Evolutionary conservation across 2,329 filamentous ascomycete genomes (phyloP).

Genomic region (Curvularia sp.): DNA sequence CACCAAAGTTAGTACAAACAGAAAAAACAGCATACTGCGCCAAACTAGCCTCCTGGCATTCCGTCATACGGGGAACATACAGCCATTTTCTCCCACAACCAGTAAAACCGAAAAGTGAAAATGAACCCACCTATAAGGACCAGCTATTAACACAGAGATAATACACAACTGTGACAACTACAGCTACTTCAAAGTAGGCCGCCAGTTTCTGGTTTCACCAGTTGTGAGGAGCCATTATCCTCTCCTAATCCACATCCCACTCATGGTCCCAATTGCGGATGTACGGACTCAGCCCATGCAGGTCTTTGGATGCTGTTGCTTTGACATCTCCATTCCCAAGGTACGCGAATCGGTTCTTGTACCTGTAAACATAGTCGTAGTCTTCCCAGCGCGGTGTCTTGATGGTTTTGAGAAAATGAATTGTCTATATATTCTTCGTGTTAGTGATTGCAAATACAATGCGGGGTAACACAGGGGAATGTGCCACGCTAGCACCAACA

Average conservation of each 20-base stretch:
- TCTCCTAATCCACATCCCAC: slow-evolving; percentile 53
- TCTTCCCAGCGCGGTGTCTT: slow-evolving; percentile 54
- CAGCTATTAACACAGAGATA: no score
- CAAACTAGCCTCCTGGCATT: not conserved
- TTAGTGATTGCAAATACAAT: slow-evolving; percentile 26
- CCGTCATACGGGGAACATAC: not conserved
- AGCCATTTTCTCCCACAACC: no score
- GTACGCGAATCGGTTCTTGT: slow-evolving; percentile 44
- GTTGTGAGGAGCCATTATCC: no score
- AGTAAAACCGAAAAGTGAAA: no score
- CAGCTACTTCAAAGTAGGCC: no score
- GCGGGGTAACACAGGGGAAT: slow-evolving; percentile 9
- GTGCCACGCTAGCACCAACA: not conserved
- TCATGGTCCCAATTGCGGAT: slow-evolving; percentile 55
- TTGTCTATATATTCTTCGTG: slow-evolving; percentile 39
- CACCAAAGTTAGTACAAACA: not conserved
- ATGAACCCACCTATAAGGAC: no score
- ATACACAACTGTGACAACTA: no score
- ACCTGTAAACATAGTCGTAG: slow-evolving; percentile 53
- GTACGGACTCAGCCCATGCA: slow-evolving; percentile 54
- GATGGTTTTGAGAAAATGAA: slow-evolving; percentile 50
- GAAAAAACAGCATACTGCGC: not conserved
- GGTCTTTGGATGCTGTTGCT: slow-evolving; percentile 51
- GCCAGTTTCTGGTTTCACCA: no score
- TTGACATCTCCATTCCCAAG: slow-evolving; percentile 54